Conservation (phyloP, 2,329 filamentous ascomycete genomes). For the Fusarium sp. region DNA sequence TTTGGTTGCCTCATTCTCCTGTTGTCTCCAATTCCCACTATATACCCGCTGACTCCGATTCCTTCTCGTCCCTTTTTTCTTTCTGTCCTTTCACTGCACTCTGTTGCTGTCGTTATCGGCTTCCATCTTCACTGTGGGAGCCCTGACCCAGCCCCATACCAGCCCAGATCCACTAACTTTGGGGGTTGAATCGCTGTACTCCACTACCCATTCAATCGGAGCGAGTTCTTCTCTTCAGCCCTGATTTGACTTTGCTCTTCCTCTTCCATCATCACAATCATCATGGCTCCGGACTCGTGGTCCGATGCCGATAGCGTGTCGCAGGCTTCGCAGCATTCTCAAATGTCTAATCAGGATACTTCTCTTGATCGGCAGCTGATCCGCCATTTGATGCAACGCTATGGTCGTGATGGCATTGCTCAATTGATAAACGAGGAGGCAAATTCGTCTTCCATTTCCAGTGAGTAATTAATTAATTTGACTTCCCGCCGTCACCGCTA, state of each 20-base stretch:
- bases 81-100: conserved; percentile 1
- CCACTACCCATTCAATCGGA: conserved; percentile 31
- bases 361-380: conserved; percentile 50
- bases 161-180: conserved; percentile 32
- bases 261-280: conserved; percentile 24
- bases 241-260: neutral
- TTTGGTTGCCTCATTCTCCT: conserved; percentile 23
- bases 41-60: conserved; percentile 10
- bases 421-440: conserved; percentile 49
- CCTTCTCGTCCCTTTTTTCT: conserved; percentile 1
- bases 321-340: conserved; percentile 45
- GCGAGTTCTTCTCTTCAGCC: conserved; percentile 21
- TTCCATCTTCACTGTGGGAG: conserved; percentile 1
- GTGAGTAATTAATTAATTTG: conserved; percentile 42
- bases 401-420: conserved; percentile 47
- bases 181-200: conserved; percentile 35
- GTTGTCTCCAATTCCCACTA: neutral
- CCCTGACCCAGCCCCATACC: conserved; percentile 9
- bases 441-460: conserved; percentile 38
- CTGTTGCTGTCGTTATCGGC: conserved; percentile 9
- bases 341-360: conserved; percentile 42
- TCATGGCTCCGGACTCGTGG: conserved; percentile 48
- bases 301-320: conserved; percentile 47
- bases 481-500: conserved; percentile 1
- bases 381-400: conserved; percentile 49